Conservation (phyloP, 495 filamentous ascomycete species). For the Aspergillus coremiiformis region DNA sequence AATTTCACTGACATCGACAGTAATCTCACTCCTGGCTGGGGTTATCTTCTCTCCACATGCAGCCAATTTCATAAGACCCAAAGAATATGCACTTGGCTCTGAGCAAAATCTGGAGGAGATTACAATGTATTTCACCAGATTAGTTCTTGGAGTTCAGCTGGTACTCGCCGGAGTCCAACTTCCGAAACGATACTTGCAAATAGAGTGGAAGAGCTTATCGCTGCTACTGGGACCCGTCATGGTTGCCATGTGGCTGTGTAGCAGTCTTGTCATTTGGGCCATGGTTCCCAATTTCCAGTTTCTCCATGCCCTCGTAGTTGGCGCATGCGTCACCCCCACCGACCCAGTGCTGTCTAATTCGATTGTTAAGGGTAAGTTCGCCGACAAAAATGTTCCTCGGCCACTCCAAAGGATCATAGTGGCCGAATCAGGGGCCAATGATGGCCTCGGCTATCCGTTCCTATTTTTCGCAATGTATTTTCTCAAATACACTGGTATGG, state of each 20-base stretch:
- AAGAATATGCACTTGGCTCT: conserved; percentile 65
- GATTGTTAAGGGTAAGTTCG: conserved; percentile 91
- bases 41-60: conserved; percentile 71
- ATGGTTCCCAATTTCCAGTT: conserved; percentile 67
- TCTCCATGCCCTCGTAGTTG: conserved; percentile 71
- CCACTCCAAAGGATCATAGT: conserved; percentile 79
- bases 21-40: conserved; percentile 77
- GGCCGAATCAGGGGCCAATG: conserved; percentile 86
- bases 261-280: conserved; percentile 69
- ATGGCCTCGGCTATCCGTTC: conserved; percentile 91
- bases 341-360: conserved; percentile 85
- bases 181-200: conserved; percentile 74
- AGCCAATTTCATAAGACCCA: conserved; percentile 66
- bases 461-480: conserved; percentile 79
- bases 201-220: conserved; percentile 71
- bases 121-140: conserved; percentile 76
- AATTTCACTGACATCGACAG: conserved; percentile 31
- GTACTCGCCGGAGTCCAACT: conserved; percentile 86
- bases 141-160: conserved; percentile 87
- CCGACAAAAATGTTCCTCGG: conserved; percentile 80
- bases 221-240: conserved; percentile 80
- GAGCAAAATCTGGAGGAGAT: conserved; percentile 51
- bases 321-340: conserved; percentile 82
- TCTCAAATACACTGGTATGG: conserved; percentile 62
- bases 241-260: conserved; percentile 82